Base-by-base conservation (phyloP, 164 flowering plant species). In the Saururus chinensis region DNA sequence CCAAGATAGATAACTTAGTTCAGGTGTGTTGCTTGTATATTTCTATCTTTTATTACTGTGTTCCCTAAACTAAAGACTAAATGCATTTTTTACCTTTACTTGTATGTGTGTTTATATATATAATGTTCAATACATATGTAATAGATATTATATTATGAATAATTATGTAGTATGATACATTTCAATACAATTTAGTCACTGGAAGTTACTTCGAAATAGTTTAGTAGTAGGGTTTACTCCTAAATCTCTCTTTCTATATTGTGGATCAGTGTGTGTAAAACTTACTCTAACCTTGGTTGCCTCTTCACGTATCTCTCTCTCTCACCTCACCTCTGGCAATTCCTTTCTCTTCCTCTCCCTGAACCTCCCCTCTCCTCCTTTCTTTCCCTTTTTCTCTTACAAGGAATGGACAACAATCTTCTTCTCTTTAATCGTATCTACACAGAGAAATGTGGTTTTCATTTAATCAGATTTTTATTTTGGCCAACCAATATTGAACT, bases 1-100 rank as follows among this genome's bases (percentile, higher is more conserved):
- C 89, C 53, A 90, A 88, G 83, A 87, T 93, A 56, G 96, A 90
- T 71, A 90, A 90, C 74, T 76, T 87, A 71, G 97, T 93, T 71
- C 97, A 93, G 91, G 99, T 88, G 53, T 30, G 76, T 65, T 53
- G 49, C 14, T 45, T 12, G 17, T 12, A 45, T 45, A 30, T 45
- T 45, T 45, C 49, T 12, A 41, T 41, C 11, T 41, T 45, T 12
- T 8, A 3, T 12, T 7, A 45, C 49, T 45, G 6, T 30, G 37
- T 30, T 45, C 49, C 14, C 49, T 8, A 2, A 45, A 45, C 14
- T 45, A 45, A 45, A 45, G 17, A 1, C 17, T 45, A 1, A 12
- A 12, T 45, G 49, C 49, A 12, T 17, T 45, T 45, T 45, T 45
- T 8, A 12, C 17, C 49, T 13, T n/a, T n/a, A n/a, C n/a, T n/a